These are phyloP conservation scores for Saccharomyces pastorianus DNA, from an alignment of 1,139 yeast genomes.

Conservation along the genomic window DNA sequence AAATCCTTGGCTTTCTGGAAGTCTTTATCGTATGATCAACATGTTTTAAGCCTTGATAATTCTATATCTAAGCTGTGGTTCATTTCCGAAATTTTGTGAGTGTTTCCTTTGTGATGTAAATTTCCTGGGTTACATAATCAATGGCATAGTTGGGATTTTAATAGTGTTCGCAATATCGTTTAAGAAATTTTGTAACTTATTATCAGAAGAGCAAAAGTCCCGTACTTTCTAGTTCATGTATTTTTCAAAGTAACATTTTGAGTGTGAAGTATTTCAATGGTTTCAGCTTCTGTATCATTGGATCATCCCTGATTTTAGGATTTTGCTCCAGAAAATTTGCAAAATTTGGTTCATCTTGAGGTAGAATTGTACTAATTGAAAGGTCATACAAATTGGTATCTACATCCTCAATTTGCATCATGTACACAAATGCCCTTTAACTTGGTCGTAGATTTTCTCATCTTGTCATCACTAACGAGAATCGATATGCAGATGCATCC, in stretches of 20 bases:
- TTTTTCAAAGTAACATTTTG: slow-evolving; percentile 71
- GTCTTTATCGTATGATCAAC: slow-evolving; percentile 14
- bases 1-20: slow-evolving; percentile 19
- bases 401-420: slow-evolving; percentile 63
- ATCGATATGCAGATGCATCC: slow-evolving; percentile 42
- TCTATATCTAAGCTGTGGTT: slow-evolving; percentile 12
- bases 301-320: slow-evolving; percentile 19
- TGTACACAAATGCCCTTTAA: slow-evolving; percentile 74
- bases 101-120: slow-evolving; percentile 53
- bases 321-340: slow-evolving; percentile 39
- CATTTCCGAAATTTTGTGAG: slow-evolving; percentile 28
- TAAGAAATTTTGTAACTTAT: slow-evolving; percentile 62
- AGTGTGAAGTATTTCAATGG: slow-evolving; percentile 61
- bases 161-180: slow-evolving; percentile 84
- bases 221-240: slow-evolving; percentile 65
- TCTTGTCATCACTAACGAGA: slow-evolving; percentile 36
- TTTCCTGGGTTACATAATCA: slow-evolving; percentile 51
- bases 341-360: slow-evolving; percentile 59
- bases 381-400: slow-evolving; percentile 67
- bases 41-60: slow-evolving; percentile 7
- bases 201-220: slow-evolving; percentile 64
- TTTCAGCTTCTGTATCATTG: slow-evolving; percentile 45
- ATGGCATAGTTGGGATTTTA: slow-evolving; percentile 70
- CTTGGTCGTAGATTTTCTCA: slow-evolving; percentile 62
- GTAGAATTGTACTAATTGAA: slow-evolving; percentile 61